Conservation (phyloP, 2,329 filamentous ascomycete genomes). For the Thielaviopsis euricoi region DNA sequence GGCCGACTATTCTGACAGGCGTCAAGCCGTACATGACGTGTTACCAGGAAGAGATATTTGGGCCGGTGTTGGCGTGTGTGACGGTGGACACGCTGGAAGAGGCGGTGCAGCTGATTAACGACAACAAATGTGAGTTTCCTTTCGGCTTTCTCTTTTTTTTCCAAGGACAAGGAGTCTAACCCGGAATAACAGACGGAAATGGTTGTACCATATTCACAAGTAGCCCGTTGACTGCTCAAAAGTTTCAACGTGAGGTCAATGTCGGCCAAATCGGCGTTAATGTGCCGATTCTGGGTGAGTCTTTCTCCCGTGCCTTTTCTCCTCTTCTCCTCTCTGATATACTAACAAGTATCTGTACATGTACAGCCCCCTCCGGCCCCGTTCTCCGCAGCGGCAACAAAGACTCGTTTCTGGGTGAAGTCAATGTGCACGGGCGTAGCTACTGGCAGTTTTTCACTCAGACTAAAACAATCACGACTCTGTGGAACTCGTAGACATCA, state of each 20-base stretch:
- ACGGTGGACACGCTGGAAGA: conserved; percentile 15
- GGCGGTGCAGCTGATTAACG: conserved; percentile 16
- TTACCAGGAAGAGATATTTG: conserved; percentile 18
- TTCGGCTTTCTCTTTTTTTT: neutral
- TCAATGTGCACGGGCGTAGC: conserved; percentile 10
- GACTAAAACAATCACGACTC: conserved; percentile 14
- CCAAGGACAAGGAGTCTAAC: no score
- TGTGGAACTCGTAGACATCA: conserved; percentile 19
- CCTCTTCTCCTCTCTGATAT: no score
- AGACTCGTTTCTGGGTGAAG: conserved; percentile 16
- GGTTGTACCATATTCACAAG: conserved; percentile 15
- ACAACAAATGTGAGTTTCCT: conserved; percentile 17
- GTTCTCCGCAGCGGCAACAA: conserved; percentile 15
- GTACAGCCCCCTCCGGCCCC: conserved; percentile 13
- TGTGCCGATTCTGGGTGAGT: conserved; percentile 14
- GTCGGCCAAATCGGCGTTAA: conserved; percentile 17
- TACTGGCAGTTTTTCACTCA: conserved; percentile 15
- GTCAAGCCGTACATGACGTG: conserved; percentile 15
- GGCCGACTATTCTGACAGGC: conserved; percentile 15
- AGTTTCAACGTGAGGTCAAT: conserved; percentile 15
- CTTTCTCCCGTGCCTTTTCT: neutral
- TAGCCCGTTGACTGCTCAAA: conserved; percentile 11
- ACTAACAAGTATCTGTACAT: no score
- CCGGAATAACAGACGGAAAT: conserved; percentile 14
- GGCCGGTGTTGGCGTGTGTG: conserved; percentile 16